phyloP scores from a whole-genome alignment of 2,329 filamentous ascomycete species.

The Apiospora kogelbergensis region DNA sequence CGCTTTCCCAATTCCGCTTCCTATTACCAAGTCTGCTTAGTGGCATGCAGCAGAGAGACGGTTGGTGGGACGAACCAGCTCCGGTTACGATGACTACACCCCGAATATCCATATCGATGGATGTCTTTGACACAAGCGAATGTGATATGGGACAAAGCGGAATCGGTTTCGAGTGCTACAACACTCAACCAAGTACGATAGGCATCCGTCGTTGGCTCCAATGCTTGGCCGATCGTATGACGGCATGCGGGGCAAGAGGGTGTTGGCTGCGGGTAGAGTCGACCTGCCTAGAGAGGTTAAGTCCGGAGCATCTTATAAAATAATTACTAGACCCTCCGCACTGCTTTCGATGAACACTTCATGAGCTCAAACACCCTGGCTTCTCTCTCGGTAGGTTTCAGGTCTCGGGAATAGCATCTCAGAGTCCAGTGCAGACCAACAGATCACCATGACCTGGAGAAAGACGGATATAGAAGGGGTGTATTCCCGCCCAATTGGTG shows the following conservation, averaged over 20 bases:
- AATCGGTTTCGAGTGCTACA: not conserved
- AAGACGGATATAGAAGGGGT: constrained; percentile 8
- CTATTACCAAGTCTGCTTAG: constrained; percentile 2
- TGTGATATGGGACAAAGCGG: not conserved
- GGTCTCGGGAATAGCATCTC: not conserved
- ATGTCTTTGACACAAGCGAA: not conserved
- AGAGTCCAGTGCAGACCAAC: not conserved
- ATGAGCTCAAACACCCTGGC: not conserved
- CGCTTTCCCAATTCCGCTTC: constrained; percentile 18
- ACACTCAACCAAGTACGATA: not conserved
- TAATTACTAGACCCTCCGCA: too few relatives aligned
- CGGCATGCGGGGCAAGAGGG: too few relatives aligned
- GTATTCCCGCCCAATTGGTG: constrained; percentile 12
- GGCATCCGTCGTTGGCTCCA: not conserved
- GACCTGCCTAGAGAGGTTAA: too few relatives aligned
- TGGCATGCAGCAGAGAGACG: not conserved
- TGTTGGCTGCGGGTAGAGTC: too few relatives aligned
- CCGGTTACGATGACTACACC: not conserved
- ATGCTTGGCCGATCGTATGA: not conserved
- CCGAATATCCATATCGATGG: not conserved
- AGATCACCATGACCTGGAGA: constrained; percentile 13
- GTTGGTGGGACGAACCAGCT: not conserved
- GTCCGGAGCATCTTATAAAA: too few relatives aligned
- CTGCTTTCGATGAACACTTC: too few relatives aligned
- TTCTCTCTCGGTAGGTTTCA: not conserved